Percentiles rank a stretch among this genome's conserved stretches.
These are phyloP conservation scores for Tricladium varicosporioides DNA, from an alignment of 2,329 filamentous ascomycete genomes.

Conservation along the genomic window DNA sequence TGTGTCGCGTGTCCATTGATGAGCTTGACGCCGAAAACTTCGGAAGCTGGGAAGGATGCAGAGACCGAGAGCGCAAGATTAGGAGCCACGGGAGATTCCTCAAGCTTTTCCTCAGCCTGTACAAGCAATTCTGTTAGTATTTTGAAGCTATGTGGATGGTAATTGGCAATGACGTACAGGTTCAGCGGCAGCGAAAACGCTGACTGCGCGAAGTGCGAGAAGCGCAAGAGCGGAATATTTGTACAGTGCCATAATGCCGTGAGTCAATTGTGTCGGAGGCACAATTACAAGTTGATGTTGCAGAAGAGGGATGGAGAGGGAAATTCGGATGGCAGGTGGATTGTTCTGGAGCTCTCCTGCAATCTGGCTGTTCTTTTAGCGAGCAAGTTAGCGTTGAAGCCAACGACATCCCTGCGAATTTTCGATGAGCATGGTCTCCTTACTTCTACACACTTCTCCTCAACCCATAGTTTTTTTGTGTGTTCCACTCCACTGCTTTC, in stretches of 20 bases:
- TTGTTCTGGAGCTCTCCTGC: too few relatives aligned
- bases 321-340: too few relatives aligned
- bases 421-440: too few relatives aligned
- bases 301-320: too few relatives aligned
- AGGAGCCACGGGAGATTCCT: slow-evolving; percentile 30
- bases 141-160: slow-evolving; percentile 13
- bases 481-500: too few relatives aligned
- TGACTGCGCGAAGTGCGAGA: slow-evolving; percentile 66
- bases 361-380: too few relatives aligned
- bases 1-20: slow-evolving; percentile 88
- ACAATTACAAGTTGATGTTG: too few relatives aligned
- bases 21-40: slow-evolving; percentile 90
- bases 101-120: slow-evolving; percentile 27
- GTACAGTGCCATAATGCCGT: slow-evolving; percentile 66
- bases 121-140: slow-evolving; percentile 12
- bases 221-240: slow-evolving; percentile 70
- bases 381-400: too few relatives aligned
- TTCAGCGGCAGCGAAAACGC: slow-evolving; percentile 58
- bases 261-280: too few relatives aligned
- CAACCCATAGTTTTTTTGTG: too few relatives aligned
- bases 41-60: slow-evolving; percentile 61
- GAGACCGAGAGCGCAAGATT: slow-evolving; percentile 63
- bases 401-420: too few relatives aligned
- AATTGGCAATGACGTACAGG: slow-evolving; percentile 44
- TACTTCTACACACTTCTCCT: too few relatives aligned